Base-by-base conservation (phyloP, 176 grass and related monocot species). In the Carex kokanica region DNA sequence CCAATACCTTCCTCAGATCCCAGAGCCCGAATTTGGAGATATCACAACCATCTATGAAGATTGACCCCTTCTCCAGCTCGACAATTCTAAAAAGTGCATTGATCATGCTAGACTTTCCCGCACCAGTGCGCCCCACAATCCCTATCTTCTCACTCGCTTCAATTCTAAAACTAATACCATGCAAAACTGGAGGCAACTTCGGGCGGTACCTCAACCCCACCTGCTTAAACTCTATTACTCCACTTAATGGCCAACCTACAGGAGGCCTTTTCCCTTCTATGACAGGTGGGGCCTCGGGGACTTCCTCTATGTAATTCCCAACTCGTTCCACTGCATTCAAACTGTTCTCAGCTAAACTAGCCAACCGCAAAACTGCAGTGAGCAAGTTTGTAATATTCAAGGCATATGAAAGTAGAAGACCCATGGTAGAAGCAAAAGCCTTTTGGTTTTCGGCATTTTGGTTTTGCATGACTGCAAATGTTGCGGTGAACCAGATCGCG, bases 381-480 rank as follows among this genome's bases (percentile, higher is more conserved):
- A 99, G 88, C 83, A 99, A 86, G 78, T 83, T 93, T 75, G 96
- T 99, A 84, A 99, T 99, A 83, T 99, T 95, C 63, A 99, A 90
- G 29, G 96, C 84, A 71, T 99, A 99, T 60, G 93, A 90, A 82
- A 99, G 93, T 45, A 99, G 91, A 60, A 99, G 88, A 83, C 96
- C 96, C 93, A 99, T 99, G 72, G 93, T 95, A 65, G 96, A 99
- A 25, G 96, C 96, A 89, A 99, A 93, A 24, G 91, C 91, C 69
- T 93, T 89, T 79, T 99, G 96, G 84, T 99, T 88, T 16, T 95
- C 89, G 54, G 96, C 89, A 63, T 88, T 90, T 81, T 99, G 96
- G 81, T 95, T 95, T 93, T 99, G 96, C 93, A 99, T 88, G 27
- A 99, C 96, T 55, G 96, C 96, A 89, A 99, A 95, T 83, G 93